Evolutionary conservation across 371 early-diverging fungal species (phyloP).

Genomic region (Quaeritorhiza haematococci): DNA sequence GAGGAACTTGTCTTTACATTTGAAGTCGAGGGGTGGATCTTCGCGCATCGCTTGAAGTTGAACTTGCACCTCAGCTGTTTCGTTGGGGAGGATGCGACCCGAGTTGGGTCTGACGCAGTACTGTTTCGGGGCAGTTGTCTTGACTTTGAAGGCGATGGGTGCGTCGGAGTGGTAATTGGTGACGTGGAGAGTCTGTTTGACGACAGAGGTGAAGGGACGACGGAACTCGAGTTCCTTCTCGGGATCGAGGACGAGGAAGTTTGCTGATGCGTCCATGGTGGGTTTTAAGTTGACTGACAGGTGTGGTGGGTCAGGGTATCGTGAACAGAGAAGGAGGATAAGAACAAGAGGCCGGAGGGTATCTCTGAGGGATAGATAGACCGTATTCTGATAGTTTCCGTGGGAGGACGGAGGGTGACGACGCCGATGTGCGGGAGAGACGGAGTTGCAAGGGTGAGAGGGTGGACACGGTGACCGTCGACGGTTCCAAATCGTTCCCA

Average conservation of each 20-base stretch:
- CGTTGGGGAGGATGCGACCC: constrained; percentile 74
- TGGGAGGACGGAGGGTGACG: no score
- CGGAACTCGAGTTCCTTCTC: constrained; percentile 39
- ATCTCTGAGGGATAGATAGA: no score
- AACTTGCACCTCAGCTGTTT: constrained; percentile 74
- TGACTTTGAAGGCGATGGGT: constrained; percentile 89
- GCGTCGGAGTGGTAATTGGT: constrained; percentile 59
- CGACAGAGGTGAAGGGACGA: constrained; percentile 65
- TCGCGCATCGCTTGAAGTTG: constrained; percentile 85
- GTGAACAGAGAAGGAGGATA: no score
- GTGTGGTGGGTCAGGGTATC: no score
- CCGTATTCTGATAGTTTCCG: no score
- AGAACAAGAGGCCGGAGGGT: no score
- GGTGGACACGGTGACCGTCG: no score
- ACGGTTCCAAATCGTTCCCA: no score
- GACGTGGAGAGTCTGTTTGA: constrained; percentile 48
- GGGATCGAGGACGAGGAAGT: constrained; percentile 21
- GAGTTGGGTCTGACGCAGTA: constrained; percentile 95
- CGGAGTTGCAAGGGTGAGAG: no score
- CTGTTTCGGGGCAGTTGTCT: constrained; percentile 97
- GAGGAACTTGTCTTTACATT: constrained; percentile 92
- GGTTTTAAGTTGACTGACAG: no score
- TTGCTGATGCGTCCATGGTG: no score
- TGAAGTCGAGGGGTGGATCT: constrained; percentile 70
- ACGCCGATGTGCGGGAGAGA: no score